Base-by-base conservation (phyloP, 1,284 basidiomycete genomes). In the Cryptococcus deneoformans region DNA sequence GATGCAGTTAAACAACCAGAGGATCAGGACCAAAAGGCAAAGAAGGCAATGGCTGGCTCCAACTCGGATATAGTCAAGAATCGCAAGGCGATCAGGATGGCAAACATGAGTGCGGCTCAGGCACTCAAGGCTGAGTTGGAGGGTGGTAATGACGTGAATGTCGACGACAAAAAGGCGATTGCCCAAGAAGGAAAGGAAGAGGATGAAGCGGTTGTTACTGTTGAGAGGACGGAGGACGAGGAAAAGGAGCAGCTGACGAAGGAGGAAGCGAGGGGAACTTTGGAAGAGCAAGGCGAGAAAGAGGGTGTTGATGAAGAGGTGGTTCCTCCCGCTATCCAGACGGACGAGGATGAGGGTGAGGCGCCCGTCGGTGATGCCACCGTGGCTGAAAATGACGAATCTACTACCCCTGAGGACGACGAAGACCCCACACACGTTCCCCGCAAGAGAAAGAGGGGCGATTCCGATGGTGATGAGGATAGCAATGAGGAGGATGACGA, bases 61-160 rank as follows among this genome's bases (percentile, higher is more conserved):
- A 92, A 94, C 77, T 83, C 84, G 64, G 90, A 93, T 73, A 85
- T 94, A 56, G 90, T 93, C 46, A 86, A 87, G 54, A 95, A 95
- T 73, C 85, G 91, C 56, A 84, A 84, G 64, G 89, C 89, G 24
- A 92, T 95, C 64, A 86, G 94, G 57, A 88, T 96, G 85, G 95
- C 94, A 12, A 98, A 99, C 73, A 86, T 97, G 83, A 91, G 86
- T 78, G 95, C 95, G 46, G 94, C 93, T 57, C 90, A 97, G 72
- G 85, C 88, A 73, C 82, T 99, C 66, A 94, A 92, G 78, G 93
- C 92, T 52, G 90, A 98, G 78, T 79, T 99, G 63, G 84, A 86
- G 59, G 87, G 87, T 42, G 40, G 10, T 10, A 53, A 37, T 9
- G 59, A 54, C 20, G 60, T 53, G 6, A 47, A 51, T 45, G 38